Evolutionary conservation across 2,329 filamentous ascomycete species (phyloP), one percentile per base, ranked within the genome.

Genomic region (Drechslerella coelobrocha): DNA sequence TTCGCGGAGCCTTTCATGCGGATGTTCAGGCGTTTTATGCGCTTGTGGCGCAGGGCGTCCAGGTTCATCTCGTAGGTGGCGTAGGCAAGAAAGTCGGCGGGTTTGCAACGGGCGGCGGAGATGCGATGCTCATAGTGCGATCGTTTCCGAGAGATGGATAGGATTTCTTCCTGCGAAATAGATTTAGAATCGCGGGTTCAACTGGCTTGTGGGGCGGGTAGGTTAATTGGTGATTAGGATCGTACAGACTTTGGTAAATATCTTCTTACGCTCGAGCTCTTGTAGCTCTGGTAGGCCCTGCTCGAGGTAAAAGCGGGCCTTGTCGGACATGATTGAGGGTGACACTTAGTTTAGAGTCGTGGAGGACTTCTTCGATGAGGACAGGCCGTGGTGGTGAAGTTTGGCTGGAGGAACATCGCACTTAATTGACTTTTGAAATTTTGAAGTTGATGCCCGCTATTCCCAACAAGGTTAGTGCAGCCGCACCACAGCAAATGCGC

Each of bases 221-320:
- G 14, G 17, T 50, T 43, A 34, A 1, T 55, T 29, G 37, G 62
- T 63, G 61, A 73, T 27, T 61, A 56, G 72, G 61, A 69, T 43
- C 45, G 53, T 53, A 75, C 80, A 31, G 79, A 90, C 90, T 81
- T 89, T 88, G 72, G 84, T 86, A 81, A 99, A 99, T 75, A 99
- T 89, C 76, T 91, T 88, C 79, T 96, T 97, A 74, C 90, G 86
- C 80, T 96, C 90, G 79, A 91, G 95, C 76, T 96, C 92, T 73
- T 92, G 91, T 63, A 99, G 85, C 79, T 97, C 92, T 14, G 92
- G 91, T 45, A 97, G 90, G 1, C 90, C 89, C 75, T 93, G 89
- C 82, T 99, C 94, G 73, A 97, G 85, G 80, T 90, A 97, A 81
- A 93, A 97, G 66, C 93, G 90, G 61, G 93, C 94, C 81, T 97